These are phyloP conservation scores for Astragalus membranaceus DNA, from an alignment of 306 rosid species.

Conservation along the genomic window DNA sequence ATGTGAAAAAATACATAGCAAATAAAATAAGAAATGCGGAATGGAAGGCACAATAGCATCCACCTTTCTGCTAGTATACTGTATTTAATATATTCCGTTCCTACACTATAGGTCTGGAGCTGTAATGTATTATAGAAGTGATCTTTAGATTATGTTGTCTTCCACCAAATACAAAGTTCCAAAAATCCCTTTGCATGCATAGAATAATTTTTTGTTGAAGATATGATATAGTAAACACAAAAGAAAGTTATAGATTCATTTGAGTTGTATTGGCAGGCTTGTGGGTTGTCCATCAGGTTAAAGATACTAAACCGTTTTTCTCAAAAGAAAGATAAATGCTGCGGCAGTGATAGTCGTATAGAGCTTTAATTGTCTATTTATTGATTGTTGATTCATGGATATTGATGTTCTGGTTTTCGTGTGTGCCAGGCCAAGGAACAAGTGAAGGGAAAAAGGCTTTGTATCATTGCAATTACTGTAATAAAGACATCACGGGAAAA, in stretches of 20 bases:
- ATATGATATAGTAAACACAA: background rate
- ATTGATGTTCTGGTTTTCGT: background rate
- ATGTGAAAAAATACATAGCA: too few species aligned
- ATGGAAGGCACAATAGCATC: too few species aligned
- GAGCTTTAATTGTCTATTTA: background rate
- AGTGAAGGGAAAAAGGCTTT: conserved; percentile 81
- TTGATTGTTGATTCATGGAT: conserved; percentile 6
- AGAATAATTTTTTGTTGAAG: too few species aligned
- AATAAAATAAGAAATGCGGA: too few species aligned
- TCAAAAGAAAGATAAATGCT: background rate
- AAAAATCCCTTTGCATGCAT: background rate
- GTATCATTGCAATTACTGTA: conserved; percentile 97
- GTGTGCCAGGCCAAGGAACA: conserved; percentile 67
- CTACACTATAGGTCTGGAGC: background rate
- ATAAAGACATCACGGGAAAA: conserved; percentile 93
- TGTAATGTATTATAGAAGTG: background rate
- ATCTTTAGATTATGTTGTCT: background rate
- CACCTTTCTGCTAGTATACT: too few species aligned
- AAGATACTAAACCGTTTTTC: background rate
- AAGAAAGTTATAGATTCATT: background rate
- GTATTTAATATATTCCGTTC: background rate
- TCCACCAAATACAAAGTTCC: background rate
- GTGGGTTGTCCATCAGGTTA: background rate
- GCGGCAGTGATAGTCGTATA: background rate
- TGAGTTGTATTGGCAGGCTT: background rate